phyloP scores from a whole-genome alignment of 73 alveolate species.

The Halteria grandinella region DNA sequence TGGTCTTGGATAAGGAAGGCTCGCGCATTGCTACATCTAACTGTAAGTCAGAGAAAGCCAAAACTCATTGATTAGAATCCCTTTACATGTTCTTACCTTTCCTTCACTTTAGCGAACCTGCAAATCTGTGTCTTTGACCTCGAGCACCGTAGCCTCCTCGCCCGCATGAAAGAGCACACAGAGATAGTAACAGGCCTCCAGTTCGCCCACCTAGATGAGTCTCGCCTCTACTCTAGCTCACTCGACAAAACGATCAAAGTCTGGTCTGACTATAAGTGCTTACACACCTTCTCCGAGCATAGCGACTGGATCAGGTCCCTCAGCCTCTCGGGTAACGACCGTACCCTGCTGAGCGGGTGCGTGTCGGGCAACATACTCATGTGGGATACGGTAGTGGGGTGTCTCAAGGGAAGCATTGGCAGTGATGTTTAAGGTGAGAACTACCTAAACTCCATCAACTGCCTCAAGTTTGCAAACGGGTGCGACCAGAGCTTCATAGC shows the following conservation, averaged over 20 bases:
- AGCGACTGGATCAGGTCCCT: slow-evolving; percentile 77
- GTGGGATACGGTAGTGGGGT: slow-evolving; percentile 74
- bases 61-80: too few species aligned
- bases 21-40: too few species aligned
- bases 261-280: slow-evolving; percentile 70
- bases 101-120: too few species aligned
- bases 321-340: slow-evolving; percentile 55
- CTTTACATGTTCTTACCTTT: too few species aligned
- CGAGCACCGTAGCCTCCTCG: too few species aligned
- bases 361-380: slow-evolving; percentile 68
- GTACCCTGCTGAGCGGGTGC: slow-evolving; percentile 73
- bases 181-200: slow-evolving; percentile 73
- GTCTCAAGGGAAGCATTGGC: slow-evolving; percentile 48
- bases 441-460: slow-evolving; percentile 68
- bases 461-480: slow-evolving; percentile 60
- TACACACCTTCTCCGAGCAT: slow-evolving; percentile 72
- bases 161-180: slow-evolving; percentile 57
- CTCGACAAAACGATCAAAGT: slow-evolving; percentile 73
- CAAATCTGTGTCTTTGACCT: too few species aligned
- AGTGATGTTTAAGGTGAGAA: slow-evolving; percentile 60
- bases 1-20: too few species aligned
- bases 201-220: slow-evolving; percentile 63
- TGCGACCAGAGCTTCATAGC: slow-evolving; percentile 60
- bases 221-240: slow-evolving; percentile 62
- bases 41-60: too few species aligned